Evolutionary conservation across 2,329 filamentous ascomycete genomes (phyloP), one percentile per base, ranked within the genome.

Genomic region (Onygenales sp.): DNA sequence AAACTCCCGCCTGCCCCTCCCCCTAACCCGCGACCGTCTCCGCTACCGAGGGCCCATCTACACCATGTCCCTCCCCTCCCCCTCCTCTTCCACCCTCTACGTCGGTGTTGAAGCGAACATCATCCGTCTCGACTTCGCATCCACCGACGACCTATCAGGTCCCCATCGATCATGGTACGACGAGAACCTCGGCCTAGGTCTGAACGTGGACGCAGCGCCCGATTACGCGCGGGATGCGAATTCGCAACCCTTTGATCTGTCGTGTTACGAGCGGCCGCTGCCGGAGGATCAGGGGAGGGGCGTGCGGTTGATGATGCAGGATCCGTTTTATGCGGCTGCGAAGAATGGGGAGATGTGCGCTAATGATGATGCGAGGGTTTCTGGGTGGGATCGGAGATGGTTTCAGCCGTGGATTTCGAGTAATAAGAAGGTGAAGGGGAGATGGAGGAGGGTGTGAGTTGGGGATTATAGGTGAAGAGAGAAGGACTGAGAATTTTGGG

Each of bases 21-120:
- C 49, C 21, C 60, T 56, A 32, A 40, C 52, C 6, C 58, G 59
- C 33, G 56, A 54, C 54, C 57, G 52, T 43, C 60, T 58, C 14
- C 59, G 65, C 5, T 75, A 76, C 61, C 66, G 71, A 9, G 72
- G 73, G 3, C 67, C 72, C 6, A 68, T 76, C 21, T 75, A 75
- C 56, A 67, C 66, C 11, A 67, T 76, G 58, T 72, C 70, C 7
- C 67, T 69, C 1, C 73, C 73, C 2, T 75, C 72, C 2, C 64
- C 69, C 7, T 66, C 68, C 34, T 76, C 73, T 0, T 66, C 70
- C 27, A 74, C 72, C 3, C 59, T 75, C n/a, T 76, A 74, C 54
- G 67, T 70, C 9, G 73, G 73, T 2, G 61, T 75, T 11, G 67
- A 70, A 34, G 67, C 72, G 39, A 68, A 69, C 27, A 62, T 75